phyloP scores from a whole-genome alignment of 257 asterid species.

The Fraxinus pennsylvanica region DNA sequence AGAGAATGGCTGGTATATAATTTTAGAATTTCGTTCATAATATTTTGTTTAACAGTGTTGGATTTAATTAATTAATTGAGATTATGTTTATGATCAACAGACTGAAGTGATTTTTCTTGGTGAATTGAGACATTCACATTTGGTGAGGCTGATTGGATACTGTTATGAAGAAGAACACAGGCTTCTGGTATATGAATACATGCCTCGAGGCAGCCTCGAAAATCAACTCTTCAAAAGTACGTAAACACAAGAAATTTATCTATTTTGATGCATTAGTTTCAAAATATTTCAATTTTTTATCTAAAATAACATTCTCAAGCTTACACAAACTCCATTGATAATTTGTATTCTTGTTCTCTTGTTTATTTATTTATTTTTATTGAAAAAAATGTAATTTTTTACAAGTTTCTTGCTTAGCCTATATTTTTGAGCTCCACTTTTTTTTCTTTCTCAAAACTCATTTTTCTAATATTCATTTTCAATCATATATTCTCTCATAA shows the following conservation, averaged over 20 bases:
- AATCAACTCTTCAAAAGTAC: slow-evolving; percentile 88
- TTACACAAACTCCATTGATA: no score
- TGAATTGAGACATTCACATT: slow-evolving; percentile 76
- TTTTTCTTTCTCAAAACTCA: no score
- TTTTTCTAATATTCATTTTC: no score
- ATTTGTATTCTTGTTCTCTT: no score
- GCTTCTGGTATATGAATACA: slow-evolving; percentile 82
- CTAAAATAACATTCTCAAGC: not conserved
- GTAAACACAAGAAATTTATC: slow-evolving; percentile 14
- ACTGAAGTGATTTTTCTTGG: slow-evolving; percentile 87
- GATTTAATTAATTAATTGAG: slow-evolving; percentile 4
- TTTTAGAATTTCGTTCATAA: not conserved
- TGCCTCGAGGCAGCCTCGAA: slow-evolving; percentile 96
- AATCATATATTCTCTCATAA: no score
- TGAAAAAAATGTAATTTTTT: no score
- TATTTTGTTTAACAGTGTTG: not conserved
- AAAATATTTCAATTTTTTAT: not conserved
- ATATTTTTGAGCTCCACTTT: no score
- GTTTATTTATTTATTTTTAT: no score
- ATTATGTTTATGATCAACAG: slow-evolving; percentile 35
- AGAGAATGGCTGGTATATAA: slow-evolving; percentile 83
- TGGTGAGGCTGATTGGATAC: slow-evolving; percentile 92
- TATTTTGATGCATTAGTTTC: not conserved
- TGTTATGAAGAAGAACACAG: slow-evolving; percentile 97
- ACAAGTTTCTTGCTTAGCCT: not conserved